Percentiles rank a stretch among this genome's conserved stretches.
Evolutionary conservation across 257 asterid species (phyloP).

Genomic region (Rauvolfia tetraphylla): DNA sequence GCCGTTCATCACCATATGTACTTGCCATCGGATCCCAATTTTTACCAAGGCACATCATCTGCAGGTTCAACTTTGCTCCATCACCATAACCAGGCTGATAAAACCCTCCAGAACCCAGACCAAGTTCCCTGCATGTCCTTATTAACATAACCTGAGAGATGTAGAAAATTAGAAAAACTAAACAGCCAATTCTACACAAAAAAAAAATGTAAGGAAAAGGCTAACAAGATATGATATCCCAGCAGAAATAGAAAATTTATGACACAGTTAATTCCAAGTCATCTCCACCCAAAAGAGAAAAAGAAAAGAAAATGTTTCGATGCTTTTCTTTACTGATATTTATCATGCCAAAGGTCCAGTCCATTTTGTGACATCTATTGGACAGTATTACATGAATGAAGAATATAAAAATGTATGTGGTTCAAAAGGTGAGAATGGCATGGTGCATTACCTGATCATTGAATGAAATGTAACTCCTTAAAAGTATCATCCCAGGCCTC

Average conservation of each 20-base stretch:
- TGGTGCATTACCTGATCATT: conserved; percentile 51
- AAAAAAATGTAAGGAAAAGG: neutral
- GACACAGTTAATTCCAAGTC: neutral
- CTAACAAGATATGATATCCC: neutral
- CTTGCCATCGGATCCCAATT: conserved; percentile 73
- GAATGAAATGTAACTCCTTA: conserved; percentile 48
- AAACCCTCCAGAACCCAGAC: conserved; percentile 68
- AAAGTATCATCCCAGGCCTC: conserved; percentile 73
- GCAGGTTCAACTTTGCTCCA: conserved; percentile 59
- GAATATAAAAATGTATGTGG: neutral
- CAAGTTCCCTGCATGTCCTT: conserved; percentile 55
- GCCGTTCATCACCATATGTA: conserved; percentile 42
- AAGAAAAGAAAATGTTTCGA: neutral
- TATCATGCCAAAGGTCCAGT: neutral
- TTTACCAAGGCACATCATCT: conserved; percentile 92
- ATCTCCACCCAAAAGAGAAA: neutral
- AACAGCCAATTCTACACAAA: neutral
- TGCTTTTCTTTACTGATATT: neutral
- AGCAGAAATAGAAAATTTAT: neutral
- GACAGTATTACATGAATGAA: neutral
- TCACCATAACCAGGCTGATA: conserved; percentile 65
- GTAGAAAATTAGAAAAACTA: neutral
- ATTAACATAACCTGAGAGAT: conserved; percentile 51
- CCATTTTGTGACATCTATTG: neutral
- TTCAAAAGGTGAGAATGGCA: neutral